A percentile compares a stretch with the other conserved stretches of the same genome.
Evolutionary conservation across 768 basidiomycete species (phyloP).

Genomic region (Hericium rajendrae): DNA sequence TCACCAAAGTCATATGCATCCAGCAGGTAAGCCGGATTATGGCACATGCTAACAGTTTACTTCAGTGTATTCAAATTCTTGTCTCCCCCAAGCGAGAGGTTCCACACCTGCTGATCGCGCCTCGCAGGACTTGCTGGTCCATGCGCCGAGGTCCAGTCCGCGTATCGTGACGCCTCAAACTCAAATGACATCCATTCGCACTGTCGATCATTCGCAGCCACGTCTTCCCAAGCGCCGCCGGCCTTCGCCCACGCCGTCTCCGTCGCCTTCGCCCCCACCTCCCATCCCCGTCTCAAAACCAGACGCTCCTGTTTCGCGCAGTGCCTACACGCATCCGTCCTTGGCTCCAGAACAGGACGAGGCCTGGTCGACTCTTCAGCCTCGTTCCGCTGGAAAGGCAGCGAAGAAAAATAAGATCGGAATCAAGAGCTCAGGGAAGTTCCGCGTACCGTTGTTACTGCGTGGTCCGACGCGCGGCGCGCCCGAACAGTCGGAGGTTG

Average conservation of each 20-base stretch:
- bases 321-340: not conserved
- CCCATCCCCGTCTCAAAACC: not conserved
- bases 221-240: not conserved
- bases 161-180: too few relatives aligned
- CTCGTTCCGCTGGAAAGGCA: too few relatives aligned
- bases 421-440: not conserved
- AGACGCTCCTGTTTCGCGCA: not conserved
- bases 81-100: too few relatives aligned
- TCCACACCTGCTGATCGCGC: too few relatives aligned
- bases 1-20: too few relatives aligned
- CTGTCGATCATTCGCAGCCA: not conserved
- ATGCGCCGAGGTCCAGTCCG: too few relatives aligned
- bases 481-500: not conserved
- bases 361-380: not conserved
- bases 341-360: not conserved
- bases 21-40: too few relatives aligned
- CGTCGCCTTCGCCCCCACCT: not conserved
- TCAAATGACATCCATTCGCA: not conserved
- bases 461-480: not conserved
- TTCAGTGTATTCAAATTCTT: too few relatives aligned
- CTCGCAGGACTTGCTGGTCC: too few relatives aligned
- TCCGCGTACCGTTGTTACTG: not conserved
- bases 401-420: not conserved
- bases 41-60: too few relatives aligned
- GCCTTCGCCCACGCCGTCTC: not conserved